Evolutionary conservation across 208 protist species (phyloP).

Genomic region (Trypanosoma caninum): DNA sequence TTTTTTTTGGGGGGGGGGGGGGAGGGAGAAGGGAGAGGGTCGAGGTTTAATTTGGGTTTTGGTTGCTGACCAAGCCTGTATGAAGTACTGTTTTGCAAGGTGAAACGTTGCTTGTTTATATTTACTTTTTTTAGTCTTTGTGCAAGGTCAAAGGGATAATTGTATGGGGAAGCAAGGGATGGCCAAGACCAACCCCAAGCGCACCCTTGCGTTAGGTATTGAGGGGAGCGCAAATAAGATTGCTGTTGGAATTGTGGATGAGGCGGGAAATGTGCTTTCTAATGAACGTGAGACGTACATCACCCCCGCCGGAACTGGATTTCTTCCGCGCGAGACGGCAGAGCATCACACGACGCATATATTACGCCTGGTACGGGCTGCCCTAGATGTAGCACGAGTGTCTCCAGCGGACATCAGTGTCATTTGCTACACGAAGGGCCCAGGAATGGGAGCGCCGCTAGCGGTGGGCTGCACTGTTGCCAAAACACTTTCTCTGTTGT

Average conservation of each 20-base stretch:
- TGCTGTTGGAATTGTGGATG: conserved; percentile 96
- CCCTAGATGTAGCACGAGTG: conserved; percentile 90
- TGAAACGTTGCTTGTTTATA: not conserved
- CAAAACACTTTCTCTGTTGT: conserved; percentile 73
- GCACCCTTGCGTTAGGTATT: conserved; percentile 92
- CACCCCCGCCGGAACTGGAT: conserved; percentile 97
- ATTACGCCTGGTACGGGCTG: conserved; percentile 85
- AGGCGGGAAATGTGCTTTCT: conserved; percentile 92
- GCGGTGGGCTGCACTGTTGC: conserved; percentile 82
- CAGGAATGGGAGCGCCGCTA: conserved; percentile 97
- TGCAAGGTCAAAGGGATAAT: not conserved
- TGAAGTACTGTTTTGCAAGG: too few species aligned
- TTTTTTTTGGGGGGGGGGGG: too few species aligned
- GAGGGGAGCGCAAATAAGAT: conserved; percentile 99
- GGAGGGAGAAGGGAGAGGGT: too few species aligned
- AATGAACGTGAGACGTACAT: conserved; percentile 98
- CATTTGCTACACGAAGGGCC: conserved; percentile 98
- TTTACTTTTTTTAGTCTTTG: not conserved
- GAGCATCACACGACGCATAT: conserved; percentile 94
- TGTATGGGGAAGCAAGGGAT: not conserved
- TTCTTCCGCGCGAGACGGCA: conserved; percentile 98
- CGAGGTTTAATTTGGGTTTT: too few species aligned
- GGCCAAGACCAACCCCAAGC: conserved; percentile 2
- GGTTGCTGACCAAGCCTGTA: too few species aligned
- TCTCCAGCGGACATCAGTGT: conserved; percentile 81